Base-by-base conservation (phyloP, 1,284 basidiomycete species). In the Pholiota adiposa region DNA sequence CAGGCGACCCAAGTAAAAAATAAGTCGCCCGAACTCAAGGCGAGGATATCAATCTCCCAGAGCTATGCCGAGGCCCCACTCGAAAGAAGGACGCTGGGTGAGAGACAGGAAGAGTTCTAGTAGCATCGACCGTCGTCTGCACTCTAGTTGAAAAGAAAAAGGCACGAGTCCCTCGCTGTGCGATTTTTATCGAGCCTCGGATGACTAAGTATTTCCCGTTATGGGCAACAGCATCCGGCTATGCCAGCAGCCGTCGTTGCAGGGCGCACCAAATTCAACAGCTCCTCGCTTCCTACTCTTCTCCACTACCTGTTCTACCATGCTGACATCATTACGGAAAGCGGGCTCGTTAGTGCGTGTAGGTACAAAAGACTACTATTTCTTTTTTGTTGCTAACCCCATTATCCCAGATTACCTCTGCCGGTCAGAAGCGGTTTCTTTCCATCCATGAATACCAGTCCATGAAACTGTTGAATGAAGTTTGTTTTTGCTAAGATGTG, bases 401-500 rank as follows among this genome's bases (percentile, higher is more conserved):
- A 67, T 65, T 55, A 25, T 16, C 51, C 34, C 63, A 90, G 88
- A 77, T 79, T 74, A 82, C 79, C 69, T 87, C 85, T 84, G 85
- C 85, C 70, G 84, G 88, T 74, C 95, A 97, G 85, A 93, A 84
- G 81, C 93, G 97, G 69, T 93, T 91, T 78, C 87, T 99, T 70
- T 97, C 95, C 50, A 97, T 99, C 72, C 97, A 99, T 80, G 97
- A 99, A 82, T 95, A 98, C 81, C 95, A 98, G 75, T 97, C 96
- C 56, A 93, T 98, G 77, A 89, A 91, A 69, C 83, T 99, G 51
- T 87, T 99, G 70, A 98, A 98, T 82, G 89, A 92, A 67, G 96
- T 96, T 68, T 67, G 83, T 77, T 23, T 46, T 43, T 29, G 38
- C 16, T 54, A 21, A 18, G 34, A 23, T 56, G 41, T 27, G 43